Base-by-base conservation (phyloP, 2,329 filamentous ascomycete species). In the Colletotrichum limetticola region DNA sequence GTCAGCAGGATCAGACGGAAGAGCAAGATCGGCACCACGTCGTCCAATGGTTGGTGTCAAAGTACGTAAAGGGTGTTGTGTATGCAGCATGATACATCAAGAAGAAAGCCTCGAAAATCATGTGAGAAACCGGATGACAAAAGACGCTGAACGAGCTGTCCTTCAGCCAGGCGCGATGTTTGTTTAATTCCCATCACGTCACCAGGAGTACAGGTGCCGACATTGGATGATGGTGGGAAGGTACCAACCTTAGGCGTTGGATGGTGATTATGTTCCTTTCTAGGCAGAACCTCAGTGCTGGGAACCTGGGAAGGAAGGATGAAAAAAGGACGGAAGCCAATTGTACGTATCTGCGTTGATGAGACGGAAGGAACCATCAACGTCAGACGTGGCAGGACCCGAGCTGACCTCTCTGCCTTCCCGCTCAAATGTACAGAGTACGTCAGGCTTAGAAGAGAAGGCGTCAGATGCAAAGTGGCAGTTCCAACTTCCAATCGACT, bases 61-160 rank as follows among this genome's bases (percentile, higher is more conserved):
- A 49, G 46, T 53, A 72, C 59, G 69, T 72, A 72, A 72, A 72
- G 63, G 53, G 66, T 69, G 66, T 24, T 59, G 7, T n/a, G 19
- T 69, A 56, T 35, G 58, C 26, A 24, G 42, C 46, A 52, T 30
- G n/a, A 30, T 37, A 11, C 22, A 26, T 8, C 37, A 56, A 69
- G 66, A 72, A 72, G 66, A 64, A 70, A 69, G 22, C 26, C 19
- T 53, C 46, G 35, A 16, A 26, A 6, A 9, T 56, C 42, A 49
- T 49, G 19, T 9, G 53, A 24, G 16, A 56, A 26, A 26, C 53
- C n/a, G 22, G 24, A 49, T n/a, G 42, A 22, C n/a, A 24, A 56
- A 28, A 14, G 53, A 49, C 19, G 42, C 42, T 49, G 42, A 49
- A 49, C 42, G 11, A 49, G 42, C 19, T 22, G 42, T 3, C 42